Evolutionary conservation across 805 yeast genomes (phyloP).

Genomic region (Candida mattraensis): DNA sequence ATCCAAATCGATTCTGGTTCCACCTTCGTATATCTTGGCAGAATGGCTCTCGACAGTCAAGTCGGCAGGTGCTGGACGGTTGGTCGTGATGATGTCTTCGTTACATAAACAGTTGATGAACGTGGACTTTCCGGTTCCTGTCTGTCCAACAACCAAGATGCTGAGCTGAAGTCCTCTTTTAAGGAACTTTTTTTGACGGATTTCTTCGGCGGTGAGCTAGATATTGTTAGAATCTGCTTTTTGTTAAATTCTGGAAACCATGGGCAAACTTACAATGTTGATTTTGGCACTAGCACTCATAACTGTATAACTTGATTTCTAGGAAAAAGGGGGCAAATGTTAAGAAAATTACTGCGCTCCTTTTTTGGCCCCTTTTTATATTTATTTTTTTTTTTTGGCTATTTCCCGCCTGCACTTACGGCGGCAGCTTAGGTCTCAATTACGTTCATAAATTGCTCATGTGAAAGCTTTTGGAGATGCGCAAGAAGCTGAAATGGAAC

Average conservation of each 20-base stretch:
- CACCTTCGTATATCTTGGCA: conserved; percentile 41
- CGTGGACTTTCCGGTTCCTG: conserved; percentile 76
- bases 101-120: conserved; percentile 80
- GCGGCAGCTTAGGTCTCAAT: conserved; percentile 8
- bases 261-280: conserved; percentile 19
- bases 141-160: conserved; percentile 48
- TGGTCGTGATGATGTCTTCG: conserved; percentile 42
- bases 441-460: conserved; percentile 18
- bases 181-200: conserved; percentile 44
- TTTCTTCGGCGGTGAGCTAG: conserved; percentile 34
- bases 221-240: not conserved
- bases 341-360: conserved; percentile 2
- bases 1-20: conserved; percentile 53
- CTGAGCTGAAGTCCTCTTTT: conserved; percentile 52
- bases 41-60: conserved; percentile 32
- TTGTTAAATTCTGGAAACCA: not conserved
- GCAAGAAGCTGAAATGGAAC: conserved; percentile 25
- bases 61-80: conserved; percentile 36
- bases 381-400: not conserved
- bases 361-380: conserved; percentile 3
- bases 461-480: conserved; percentile 21
- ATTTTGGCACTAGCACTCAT: conserved; percentile 24
- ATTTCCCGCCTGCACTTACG: conserved; percentile 6
- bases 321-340: conserved; percentile 1
- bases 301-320: not conserved